A percentile compares a stretch with the other conserved stretches of the same genome.
These are phyloP conservation scores for Sphagnum magellanicum DNA, from an alignment of 228 moss, liverwort and hornwort species.

Conservation along the genomic window DNA sequence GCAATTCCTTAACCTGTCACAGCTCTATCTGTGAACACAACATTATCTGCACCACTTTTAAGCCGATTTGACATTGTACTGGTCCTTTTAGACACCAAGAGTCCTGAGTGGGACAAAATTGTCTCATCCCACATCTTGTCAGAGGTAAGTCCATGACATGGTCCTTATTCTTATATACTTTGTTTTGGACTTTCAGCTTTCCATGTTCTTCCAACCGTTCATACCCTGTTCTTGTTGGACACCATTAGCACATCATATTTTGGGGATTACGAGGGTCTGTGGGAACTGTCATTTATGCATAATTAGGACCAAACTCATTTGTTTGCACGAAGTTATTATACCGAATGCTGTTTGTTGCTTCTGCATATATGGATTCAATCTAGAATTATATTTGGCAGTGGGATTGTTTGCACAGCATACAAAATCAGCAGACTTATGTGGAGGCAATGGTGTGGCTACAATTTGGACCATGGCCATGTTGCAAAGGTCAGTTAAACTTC, in stretches of 20 bases:
- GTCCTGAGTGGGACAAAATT: conserved; percentile 92
- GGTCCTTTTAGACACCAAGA: conserved; percentile 93
- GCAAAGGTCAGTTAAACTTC: conserved; percentile 44
- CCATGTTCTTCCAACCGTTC: not conserved
- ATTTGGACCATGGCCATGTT: conserved; percentile 88
- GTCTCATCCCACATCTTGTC: conserved; percentile 88
- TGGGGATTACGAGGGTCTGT: not conserved
- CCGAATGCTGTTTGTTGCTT: too few relatives aligned
- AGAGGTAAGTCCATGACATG: conserved; percentile 38
- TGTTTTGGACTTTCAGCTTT: not conserved
- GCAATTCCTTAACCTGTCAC: conserved; percentile 13
- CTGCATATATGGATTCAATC: too few relatives aligned
- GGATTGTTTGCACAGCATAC: conserved; percentile 51
- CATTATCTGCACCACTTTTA: conserved; percentile 79
- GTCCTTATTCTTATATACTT: not conserved
- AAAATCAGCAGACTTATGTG: conserved; percentile 21
- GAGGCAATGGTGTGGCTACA: conserved; percentile 23
- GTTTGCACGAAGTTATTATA: not conserved
- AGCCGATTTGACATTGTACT: conserved; percentile 95
- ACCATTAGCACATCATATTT: not conserved
- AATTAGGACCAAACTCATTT: not conserved
- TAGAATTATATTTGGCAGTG: not conserved
- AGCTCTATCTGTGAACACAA: conserved; percentile 91
- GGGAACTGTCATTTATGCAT: not conserved
- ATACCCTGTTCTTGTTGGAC: not conserved